A percentile compares a stretch with the other conserved stretches of the same genome.
Evolutionary conservation across 176 grass and related monocot species (phyloP).

Genomic region (Chrysopogon serrulatus): DNA sequence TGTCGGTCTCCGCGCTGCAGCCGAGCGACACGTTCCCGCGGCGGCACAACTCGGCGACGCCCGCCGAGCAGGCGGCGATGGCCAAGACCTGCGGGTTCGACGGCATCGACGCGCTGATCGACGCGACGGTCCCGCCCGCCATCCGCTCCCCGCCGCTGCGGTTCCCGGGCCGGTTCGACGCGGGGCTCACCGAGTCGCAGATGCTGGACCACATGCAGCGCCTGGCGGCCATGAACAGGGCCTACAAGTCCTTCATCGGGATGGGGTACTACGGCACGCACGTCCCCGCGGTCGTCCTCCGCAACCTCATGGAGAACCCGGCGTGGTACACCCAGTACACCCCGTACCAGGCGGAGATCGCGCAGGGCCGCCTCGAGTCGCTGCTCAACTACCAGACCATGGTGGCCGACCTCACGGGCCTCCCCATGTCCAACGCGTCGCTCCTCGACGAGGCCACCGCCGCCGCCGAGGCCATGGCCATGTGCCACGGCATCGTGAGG

Average conservation of each 20-base stretch:
- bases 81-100: slow-evolving; percentile 62
- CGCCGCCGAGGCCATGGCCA: slow-evolving; percentile 98
- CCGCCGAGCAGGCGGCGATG: slow-evolving; percentile 67
- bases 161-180: slow-evolving; percentile 65
- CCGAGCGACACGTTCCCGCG: slow-evolving; percentile 91
- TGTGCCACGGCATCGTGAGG: slow-evolving; percentile 84
- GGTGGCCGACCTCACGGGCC: slow-evolving; percentile 85
- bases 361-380: slow-evolving; percentile 94
- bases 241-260: slow-evolving; percentile 91
- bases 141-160: slow-evolving; percentile 60
- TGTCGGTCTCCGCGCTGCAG: slow-evolving; percentile 56
- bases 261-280: slow-evolving; percentile 97
- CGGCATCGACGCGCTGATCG: slow-evolving; percentile 67
- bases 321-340: slow-evolving; percentile 99
- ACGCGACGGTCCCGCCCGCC: slow-evolving; percentile 66
- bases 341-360: slow-evolving; percentile 99
- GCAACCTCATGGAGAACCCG: slow-evolving; percentile 99
- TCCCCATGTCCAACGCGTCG: slow-evolving; percentile 98
- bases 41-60: slow-evolving; percentile 90
- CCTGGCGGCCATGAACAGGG: slow-evolving; percentile 75
- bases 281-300: slow-evolving; percentile 70
- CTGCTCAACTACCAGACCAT: slow-evolving; percentile 97
- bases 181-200: slow-evolving; percentile 77
- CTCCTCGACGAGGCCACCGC: slow-evolving; percentile 99
- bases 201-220: slow-evolving; percentile 87